Base-by-base conservation (phyloP, 345 rosid species). In the Rhizophora apiculata region DNA sequence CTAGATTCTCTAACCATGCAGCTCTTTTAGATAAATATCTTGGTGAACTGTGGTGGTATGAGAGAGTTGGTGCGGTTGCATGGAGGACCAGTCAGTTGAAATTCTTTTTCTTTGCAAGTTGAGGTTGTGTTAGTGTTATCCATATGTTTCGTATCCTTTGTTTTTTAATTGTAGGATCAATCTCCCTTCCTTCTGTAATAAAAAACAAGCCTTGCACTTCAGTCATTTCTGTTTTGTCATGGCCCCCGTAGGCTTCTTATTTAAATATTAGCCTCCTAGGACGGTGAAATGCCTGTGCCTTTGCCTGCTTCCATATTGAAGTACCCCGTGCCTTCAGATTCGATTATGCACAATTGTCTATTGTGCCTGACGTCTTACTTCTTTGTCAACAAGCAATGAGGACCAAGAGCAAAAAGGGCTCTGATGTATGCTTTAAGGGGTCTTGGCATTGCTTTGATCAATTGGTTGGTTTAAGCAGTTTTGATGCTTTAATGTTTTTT, bases 371-470 rank as follows among this genome's bases (percentile, higher is more conserved):
- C 18, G 62, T 65, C 15, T 13, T 43, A 52, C 39, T 22, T 73
- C 65, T 55, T 74, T 73, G 31, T 19, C 57, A 64, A 52, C 46
- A 73, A 31, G 58, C 63, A 54, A 89, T 91, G 99, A 90, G 68
- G 77, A 62, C 88, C 61, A 73, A 77, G 68, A 81, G 87, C 53
- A 88, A 91, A 39, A 87, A 77, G 75, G 92, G 83, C 34, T 81
- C 91, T 29, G 99, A 95, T 86, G 99, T 88, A 80, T 57, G 77
- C 58, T 56, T 52, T 34, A 20, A 1, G 2, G 30, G 48, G 53
- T 46, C 67, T 26, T 46, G 56, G 64, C 2, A 26, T 74, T 27
- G 48, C 66, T 75, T 55, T 21, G 20, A 64, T n/a, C n/a, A 11
- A 39, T 36, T 39, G 18, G 15, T 63, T 34, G 43, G 36, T 69